These are phyloP conservation scores for Naganishia vaughanmartiniae DNA, from an alignment of 768 basidiomycete genomes.

Conservation along the genomic window DNA sequence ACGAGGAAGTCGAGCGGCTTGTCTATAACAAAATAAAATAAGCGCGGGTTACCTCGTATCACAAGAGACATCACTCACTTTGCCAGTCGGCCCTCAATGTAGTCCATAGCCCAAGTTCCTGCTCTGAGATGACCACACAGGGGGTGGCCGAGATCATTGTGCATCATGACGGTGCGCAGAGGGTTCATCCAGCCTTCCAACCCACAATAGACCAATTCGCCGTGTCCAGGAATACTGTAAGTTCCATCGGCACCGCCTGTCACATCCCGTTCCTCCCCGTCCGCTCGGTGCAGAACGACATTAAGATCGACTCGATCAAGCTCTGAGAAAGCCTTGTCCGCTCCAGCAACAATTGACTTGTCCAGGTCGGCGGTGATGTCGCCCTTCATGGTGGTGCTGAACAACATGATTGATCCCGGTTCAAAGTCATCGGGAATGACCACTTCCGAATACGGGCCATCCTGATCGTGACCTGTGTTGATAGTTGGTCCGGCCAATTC, in stretches of 20 bases:
- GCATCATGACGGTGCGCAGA: constrained; percentile 74
- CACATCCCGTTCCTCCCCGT: constrained; percentile 87
- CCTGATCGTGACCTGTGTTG: constrained; percentile 64
- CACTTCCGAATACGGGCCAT: constrained; percentile 74
- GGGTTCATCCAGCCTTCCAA: constrained; percentile 96
- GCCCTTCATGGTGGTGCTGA: constrained; percentile 68
- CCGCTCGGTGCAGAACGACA: constrained; percentile 75
- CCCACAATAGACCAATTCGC: constrained; percentile 82
- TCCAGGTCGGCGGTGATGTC: constrained; percentile 71
- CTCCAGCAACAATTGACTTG: constrained; percentile 66
- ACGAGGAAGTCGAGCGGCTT: constrained; percentile 63
- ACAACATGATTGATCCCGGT: constrained; percentile 92
- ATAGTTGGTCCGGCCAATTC: constrained; percentile 64
- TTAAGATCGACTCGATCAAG: constrained; percentile 86
- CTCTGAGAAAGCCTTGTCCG: constrained; percentile 67
- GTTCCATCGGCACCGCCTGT: constrained; percentile 70
- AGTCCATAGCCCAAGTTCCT: constrained; percentile 90
- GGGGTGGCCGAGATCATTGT: constrained; percentile 90
- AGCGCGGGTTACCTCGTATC: not conserved
- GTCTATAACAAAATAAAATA: constrained; percentile 40
- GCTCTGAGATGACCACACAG: constrained; percentile 81
- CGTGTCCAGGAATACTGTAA: constrained; percentile 75
- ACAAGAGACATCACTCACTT: constrained; percentile 58
- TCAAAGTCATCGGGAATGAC: constrained; percentile 83
- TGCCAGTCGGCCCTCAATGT: constrained; percentile 67